phyloP scores from a whole-genome alignment of 768 basidiomycete species.

The Mycena floridula region DNA sequence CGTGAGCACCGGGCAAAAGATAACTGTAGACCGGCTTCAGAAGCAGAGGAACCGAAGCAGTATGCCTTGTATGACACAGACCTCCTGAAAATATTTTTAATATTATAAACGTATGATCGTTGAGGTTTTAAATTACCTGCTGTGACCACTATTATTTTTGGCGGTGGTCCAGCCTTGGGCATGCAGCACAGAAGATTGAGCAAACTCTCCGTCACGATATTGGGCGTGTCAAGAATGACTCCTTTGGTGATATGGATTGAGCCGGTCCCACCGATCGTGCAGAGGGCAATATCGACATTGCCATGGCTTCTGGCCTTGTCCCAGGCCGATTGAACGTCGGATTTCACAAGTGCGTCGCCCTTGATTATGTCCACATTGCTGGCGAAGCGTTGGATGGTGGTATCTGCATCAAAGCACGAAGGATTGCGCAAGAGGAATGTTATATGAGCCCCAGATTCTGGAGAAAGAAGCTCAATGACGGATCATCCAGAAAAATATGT shows the following conservation, averaged over 20 bases:
- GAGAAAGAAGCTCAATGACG: background rate
- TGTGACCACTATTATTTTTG: constrained; percentile 49
- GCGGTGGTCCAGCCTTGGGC: constrained; percentile 31
- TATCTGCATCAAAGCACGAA: constrained; percentile 47
- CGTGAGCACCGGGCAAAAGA: constrained; percentile 40
- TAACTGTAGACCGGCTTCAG: constrained; percentile 44
- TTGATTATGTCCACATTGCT: constrained; percentile 43
- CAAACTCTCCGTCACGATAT: constrained; percentile 54
- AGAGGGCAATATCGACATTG: constrained; percentile 49
- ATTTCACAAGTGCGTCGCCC: constrained; percentile 53
- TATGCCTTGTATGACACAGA: constrained; percentile 37
- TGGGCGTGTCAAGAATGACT: constrained; percentile 37
- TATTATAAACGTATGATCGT: too few species aligned
- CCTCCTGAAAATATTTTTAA: constrained; percentile 54
- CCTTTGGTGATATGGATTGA: constrained; percentile 44
- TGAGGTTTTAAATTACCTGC: too few species aligned
- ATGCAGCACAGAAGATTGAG: constrained; percentile 52
- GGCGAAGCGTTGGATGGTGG: constrained; percentile 44
- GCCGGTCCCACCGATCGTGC: constrained; percentile 54
- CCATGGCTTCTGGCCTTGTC: constrained; percentile 27
- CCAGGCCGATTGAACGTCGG: constrained; percentile 51
- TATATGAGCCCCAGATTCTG: constrained; percentile 53
- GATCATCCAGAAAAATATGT: background rate
- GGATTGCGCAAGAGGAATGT: constrained; percentile 57
- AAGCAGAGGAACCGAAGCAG: constrained; percentile 37